Conservation (phyloP, 441 rosid genomes). For the Kokia cookei region DNA sequence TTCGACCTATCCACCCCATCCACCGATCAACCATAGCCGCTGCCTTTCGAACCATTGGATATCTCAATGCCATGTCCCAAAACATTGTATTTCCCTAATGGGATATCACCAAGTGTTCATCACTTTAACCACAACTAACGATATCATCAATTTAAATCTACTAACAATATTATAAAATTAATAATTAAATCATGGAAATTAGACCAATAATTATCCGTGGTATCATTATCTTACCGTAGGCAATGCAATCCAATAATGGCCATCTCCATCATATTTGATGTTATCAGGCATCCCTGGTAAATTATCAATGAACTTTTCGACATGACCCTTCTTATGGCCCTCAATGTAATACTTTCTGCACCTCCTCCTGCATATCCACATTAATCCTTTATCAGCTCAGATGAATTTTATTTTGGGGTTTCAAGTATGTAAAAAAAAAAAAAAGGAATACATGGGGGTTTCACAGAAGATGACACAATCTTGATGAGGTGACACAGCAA, state of each 20-base stretch:
- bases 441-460: constrained; percentile 34
- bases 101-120: constrained; percentile 10
- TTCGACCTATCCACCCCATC: background rate
- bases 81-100: constrained; percentile 20
- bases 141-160: too few relatives aligned
- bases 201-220: background rate
- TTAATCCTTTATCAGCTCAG: background rate
- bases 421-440: background rate
- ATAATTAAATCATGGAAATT: background rate
- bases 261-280: constrained; percentile 53
- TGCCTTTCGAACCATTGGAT: constrained; percentile 45
- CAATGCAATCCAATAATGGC: constrained; percentile 60
- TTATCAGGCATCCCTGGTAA: constrained; percentile 65
- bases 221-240: constrained; percentile 25
- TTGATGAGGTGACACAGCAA: constrained; percentile 58
- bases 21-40: constrained; percentile 21
- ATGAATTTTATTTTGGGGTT: background rate
- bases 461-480: constrained; percentile 52
- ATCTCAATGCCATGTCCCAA: constrained; percentile 25
- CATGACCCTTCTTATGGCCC: constrained; percentile 34
- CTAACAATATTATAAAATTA: too few relatives aligned
- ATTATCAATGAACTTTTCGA: constrained; percentile 35
- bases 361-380: constrained; percentile 37
- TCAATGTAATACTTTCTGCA: constrained; percentile 51
- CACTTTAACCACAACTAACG: background rate